phyloP scores from a whole-genome alignment of 2,329 filamentous ascomycete genomes.

The Aureobasidium sp. region DNA sequence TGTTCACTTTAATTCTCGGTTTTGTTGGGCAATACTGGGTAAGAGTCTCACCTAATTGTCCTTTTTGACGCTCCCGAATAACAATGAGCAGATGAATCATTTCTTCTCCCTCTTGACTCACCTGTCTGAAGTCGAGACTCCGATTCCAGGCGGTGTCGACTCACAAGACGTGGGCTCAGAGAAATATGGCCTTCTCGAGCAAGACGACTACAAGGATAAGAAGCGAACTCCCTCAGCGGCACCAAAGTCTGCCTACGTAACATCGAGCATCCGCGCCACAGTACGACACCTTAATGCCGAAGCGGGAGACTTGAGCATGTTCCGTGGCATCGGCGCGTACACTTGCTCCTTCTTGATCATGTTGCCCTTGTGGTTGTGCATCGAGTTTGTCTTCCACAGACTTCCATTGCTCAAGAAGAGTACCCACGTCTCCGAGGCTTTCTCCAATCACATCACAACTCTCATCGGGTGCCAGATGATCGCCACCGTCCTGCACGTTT shows the following conservation, averaged over 20 bases:
- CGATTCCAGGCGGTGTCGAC: background rate
- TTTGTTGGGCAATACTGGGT: background rate
- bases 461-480: background rate
- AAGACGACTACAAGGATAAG: background rate
- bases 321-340: constrained; percentile 9
- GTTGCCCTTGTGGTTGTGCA: background rate
- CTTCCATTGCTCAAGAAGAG: background rate
- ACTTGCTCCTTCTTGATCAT: background rate
- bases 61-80: background rate
- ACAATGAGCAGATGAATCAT: background rate
- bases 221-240: background rate
- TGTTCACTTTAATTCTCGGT: background rate
- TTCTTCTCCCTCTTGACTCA: background rate
- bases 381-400: background rate
- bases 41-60: background rate
- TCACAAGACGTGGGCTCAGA: background rate
- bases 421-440: background rate
- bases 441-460: background rate
- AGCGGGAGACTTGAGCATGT: constrained; percentile 10
- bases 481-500: constrained; percentile 8
- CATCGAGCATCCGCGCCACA: constrained; percentile 13
- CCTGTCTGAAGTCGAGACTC: background rate
- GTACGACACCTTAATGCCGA: constrained; percentile 5
- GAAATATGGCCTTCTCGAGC: constrained; percentile 8
- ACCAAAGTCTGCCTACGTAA: background rate